Base-by-base conservation (phyloP, 1,139 yeast genomes). In the Suhomyces terraborum region DNA sequence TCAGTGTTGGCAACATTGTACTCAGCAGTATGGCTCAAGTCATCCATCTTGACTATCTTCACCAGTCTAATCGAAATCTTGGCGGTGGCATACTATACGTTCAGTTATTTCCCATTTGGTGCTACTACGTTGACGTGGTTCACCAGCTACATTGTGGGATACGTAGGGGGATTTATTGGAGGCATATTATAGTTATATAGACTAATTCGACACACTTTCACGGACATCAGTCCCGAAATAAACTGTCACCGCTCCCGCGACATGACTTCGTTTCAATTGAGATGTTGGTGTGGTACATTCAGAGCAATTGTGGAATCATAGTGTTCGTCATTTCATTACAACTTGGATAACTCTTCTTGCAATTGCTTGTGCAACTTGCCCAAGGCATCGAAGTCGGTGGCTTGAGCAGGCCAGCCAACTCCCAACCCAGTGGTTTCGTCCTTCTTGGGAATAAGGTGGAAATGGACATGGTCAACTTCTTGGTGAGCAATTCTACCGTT, bases 41-140 rank as follows among this genome's bases (percentile, higher is more conserved):
- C 88, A 46, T 84, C 96, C 1, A 58, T 93, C 10, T 66, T 89
- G 42, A 89, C 98, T 0, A 67, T 93, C 23, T 58, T 89, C 13
- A 82, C 89, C 18, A 85, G 95, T 42, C 62, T 86, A 5, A 65
- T 87, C 18, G 97, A 93, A 62, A 69, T 89, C 14, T 66, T 93
- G 47, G 94, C 98, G 1, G 91, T 94, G 8, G 55, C 88, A 12
- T 93, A 94, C 73, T 93, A 93, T 60, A 83, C 93, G 0, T 74
- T 93, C 28, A 87, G 96, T 57, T 93, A 93, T 62, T 93, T 93
- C 73, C 98, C 98, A 22, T 87, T 89, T 68, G 98, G 98, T 8
- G 88, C 95, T 0, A 87, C 87, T 51, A 87, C 95, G 3, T 67
- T 91, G 54, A 82, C 89, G 40, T 83, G 88, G 80, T 82, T 93